phyloP scores from a whole-genome alignment of 2,329 filamentous ascomycete species.

The Epichloe elymi region DNA sequence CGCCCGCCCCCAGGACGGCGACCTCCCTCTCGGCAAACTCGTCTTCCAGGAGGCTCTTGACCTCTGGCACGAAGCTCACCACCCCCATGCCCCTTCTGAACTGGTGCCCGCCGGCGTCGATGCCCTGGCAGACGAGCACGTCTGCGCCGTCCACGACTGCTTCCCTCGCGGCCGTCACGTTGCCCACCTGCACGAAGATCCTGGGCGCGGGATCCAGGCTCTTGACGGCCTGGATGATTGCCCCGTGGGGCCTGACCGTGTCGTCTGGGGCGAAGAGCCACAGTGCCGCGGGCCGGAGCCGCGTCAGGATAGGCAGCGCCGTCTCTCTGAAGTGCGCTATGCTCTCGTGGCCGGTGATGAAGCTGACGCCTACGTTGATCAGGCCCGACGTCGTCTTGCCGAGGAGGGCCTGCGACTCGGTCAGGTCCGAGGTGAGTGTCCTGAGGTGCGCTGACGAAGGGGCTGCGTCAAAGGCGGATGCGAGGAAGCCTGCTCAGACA shows the following conservation, averaged over 20 bases:
- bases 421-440: constrained; percentile 20
- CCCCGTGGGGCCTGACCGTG: constrained; percentile 23
- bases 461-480: constrained; percentile 17
- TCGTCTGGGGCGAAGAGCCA: constrained; percentile 54
- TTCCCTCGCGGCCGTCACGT: constrained; percentile 38
- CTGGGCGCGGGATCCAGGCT: constrained; percentile 21
- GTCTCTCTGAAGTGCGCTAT: constrained; percentile 25
- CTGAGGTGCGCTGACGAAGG: constrained; percentile 18
- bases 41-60: constrained; percentile 30
- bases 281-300: constrained; percentile 42
- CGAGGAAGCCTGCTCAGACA: constrained; percentile 17
- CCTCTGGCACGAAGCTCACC: constrained; percentile 44
- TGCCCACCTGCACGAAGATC: constrained; percentile 50
- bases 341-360: constrained; percentile 41
- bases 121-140: constrained; percentile 48
- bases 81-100: constrained; percentile 39
- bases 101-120: constrained; percentile 53
- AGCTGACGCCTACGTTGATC: constrained; percentile 41
- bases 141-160: constrained; percentile 37
- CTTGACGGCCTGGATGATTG: constrained; percentile 24
- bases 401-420: constrained; percentile 16
- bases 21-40: constrained; percentile 22
- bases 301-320: constrained; percentile 36
- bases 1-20: constrained; percentile 43
- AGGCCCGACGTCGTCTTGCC: constrained; percentile 19